Conservation (phyloP, 1,284 basidiomycete genomes). For the Stereum hirsutum region DNA sequence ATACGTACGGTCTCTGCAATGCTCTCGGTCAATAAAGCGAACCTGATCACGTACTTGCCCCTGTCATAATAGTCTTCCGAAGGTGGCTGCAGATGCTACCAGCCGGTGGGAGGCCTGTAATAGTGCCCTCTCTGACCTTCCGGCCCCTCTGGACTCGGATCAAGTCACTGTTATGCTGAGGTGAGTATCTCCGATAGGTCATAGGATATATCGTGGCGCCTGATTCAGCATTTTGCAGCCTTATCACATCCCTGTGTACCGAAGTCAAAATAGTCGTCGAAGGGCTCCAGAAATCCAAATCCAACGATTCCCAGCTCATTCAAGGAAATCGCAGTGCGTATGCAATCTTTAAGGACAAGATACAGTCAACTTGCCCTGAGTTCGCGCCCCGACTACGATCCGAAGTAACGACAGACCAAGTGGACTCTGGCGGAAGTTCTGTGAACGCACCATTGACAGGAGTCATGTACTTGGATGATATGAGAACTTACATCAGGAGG, state of each 20-base stretch:
- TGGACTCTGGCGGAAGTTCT: too few relatives aligned
- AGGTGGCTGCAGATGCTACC: slow-evolving; percentile 25
- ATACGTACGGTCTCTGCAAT: slow-evolving; percentile 31
- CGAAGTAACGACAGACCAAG: background rate
- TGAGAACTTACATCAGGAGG: slow-evolving; percentile 24
- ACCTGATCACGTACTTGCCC: background rate
- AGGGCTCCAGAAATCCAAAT: slow-evolving; percentile 23
- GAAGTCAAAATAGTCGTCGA: slow-evolving; percentile 26
- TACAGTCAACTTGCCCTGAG: slow-evolving; percentile 30
- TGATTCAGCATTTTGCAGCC: slow-evolving; percentile 5
- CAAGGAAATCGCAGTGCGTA: slow-evolving; percentile 27
- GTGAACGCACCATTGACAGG: too few relatives aligned
- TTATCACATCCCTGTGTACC: slow-evolving; percentile 34
- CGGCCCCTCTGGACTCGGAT: slow-evolving; percentile 27
- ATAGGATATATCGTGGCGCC: background rate
- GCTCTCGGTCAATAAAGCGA: background rate
- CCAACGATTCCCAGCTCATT: too few relatives aligned
- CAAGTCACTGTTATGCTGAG: slow-evolving; percentile 35
- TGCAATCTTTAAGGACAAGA: slow-evolving; percentile 21
- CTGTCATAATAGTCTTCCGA: slow-evolving; percentile 30
- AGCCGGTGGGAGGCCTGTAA: slow-evolving; percentile 26
- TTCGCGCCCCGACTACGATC: slow-evolving; percentile 22
- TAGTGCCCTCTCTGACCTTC: slow-evolving; percentile 30
- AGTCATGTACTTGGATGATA: slow-evolving; percentile 21
- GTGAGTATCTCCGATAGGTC: background rate